These are phyloP conservation scores for Cryptococcus sp. DNA, from an alignment of 1,284 basidiomycete species.

Conservation along the genomic window DNA sequence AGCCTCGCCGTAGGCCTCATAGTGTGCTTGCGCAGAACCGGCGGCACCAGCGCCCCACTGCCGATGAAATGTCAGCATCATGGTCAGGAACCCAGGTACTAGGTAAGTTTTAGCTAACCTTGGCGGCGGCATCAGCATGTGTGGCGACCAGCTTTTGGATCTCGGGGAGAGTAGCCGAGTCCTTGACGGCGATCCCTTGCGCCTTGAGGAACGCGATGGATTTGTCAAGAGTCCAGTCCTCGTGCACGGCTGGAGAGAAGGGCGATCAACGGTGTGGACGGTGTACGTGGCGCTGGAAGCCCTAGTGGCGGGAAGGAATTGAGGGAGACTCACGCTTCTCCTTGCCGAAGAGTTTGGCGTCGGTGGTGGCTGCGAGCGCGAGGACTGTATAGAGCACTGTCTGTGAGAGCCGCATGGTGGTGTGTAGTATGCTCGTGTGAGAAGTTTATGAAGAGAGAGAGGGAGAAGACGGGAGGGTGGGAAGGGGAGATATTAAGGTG, in stretches of 20 bases:
- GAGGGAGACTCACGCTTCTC: conserved; percentile 38
- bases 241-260: conserved; percentile 54
- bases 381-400: conserved; percentile 29
- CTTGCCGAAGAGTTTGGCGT: conserved; percentile 45
- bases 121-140: conserved; percentile 54
- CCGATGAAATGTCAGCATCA: conserved; percentile 52
- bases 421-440: not conserved
- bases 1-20: conserved; percentile 54
- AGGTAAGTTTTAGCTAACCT: conserved; percentile 31
- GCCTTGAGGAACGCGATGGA: conserved; percentile 68
- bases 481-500: too few relatives aligned
- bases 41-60: conserved; percentile 52
- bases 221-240: conserved; percentile 62
- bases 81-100: conserved; percentile 4
- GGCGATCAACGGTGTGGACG: conserved; percentile 3
- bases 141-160: conserved; percentile 56
- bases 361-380: conserved; percentile 26
- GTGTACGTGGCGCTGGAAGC: not conserved
- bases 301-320: not conserved
- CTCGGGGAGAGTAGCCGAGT: conserved; percentile 48
- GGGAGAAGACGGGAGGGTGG: not conserved
- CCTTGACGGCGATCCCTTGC: conserved; percentile 62
- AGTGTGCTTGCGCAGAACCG: conserved; percentile 68
- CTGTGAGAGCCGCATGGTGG: conserved; percentile 31
- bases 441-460: not conserved